Evolutionary conservation across 192 early-diverging fungal genomes (phyloP).

Genomic region (Paraglomus occultum): DNA sequence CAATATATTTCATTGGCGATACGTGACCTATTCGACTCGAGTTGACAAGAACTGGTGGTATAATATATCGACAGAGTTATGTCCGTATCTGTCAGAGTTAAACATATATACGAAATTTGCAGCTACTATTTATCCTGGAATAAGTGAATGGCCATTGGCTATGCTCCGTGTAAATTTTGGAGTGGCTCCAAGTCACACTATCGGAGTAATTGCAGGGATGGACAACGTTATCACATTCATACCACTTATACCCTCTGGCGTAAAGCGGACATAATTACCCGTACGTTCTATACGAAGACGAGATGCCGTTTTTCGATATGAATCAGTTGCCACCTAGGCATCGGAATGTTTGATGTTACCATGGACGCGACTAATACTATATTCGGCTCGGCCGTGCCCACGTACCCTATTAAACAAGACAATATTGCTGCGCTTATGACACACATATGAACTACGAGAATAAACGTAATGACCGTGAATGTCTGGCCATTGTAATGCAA

Average conservation of each 20-base stretch:
- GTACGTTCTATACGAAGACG: not conserved
- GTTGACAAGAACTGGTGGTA: too few species aligned
- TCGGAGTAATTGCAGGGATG: not conserved
- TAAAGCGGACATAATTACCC: slow-evolving; percentile 30
- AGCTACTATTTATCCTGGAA: not conserved
- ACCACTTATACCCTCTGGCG: slow-evolving; percentile 33
- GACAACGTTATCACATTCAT: not conserved
- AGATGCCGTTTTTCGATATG: slow-evolving; percentile 24
- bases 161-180: slow-evolving; percentile 6
- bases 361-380: slow-evolving; percentile 23
- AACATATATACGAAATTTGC: not conserved
- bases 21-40: too few species aligned
- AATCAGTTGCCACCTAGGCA: slow-evolving; percentile 29
- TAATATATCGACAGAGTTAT: not conserved
- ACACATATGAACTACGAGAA: slow-evolving; percentile 20
- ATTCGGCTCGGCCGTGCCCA: slow-evolving; percentile 23
- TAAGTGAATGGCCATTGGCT: not conserved
- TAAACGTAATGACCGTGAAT: slow-evolving; percentile 23
- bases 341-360: slow-evolving; percentile 30
- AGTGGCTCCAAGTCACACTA: not conserved
- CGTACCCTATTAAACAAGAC: not conserved
- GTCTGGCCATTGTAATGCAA: slow-evolving; percentile 28
- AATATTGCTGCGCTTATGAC: slow-evolving; percentile 1
- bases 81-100: slow-evolving; percentile 16
- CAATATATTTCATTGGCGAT: too few species aligned